Evolutionary conservation across 805 yeast species (phyloP), one percentile per base, ranked within the genome.

Genomic region (Tetrapisispora fleetii): DNA sequence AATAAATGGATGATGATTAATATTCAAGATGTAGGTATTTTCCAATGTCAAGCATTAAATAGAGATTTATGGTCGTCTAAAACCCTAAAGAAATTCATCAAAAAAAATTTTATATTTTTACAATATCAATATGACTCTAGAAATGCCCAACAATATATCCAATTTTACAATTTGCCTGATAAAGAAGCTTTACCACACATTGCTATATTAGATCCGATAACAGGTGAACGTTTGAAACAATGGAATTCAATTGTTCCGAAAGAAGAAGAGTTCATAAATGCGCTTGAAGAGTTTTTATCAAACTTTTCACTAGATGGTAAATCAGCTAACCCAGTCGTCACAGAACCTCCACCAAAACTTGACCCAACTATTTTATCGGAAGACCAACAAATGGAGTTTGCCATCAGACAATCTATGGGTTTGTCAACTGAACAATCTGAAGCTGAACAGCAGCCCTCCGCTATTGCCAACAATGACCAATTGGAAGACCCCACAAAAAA

Each of bases 131-230:
- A 74, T 45, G 95, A 85, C 58, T 81, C 93, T 1, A 77, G 78
- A 8, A 81, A 78, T 51, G 98, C 96, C 1, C 72, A 73, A 52
- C 76, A 74, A 51, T 93, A 87, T 62, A 58, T 74, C 18, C 81
- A 83, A 52, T 83, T 85, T 58, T 90, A 93, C 63, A 82, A 83
- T 3, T 74, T 85, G 42, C 67, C 72, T 1, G 77, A 75, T 35
- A 52, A 51, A 30, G 63, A 62, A 35, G 58, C 57, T 21, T 83
- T 70, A 62, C 99, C 99, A 1, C 97, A 93, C 63, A 81, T 93
- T 39, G 85, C 96, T 1, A 85, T 93, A 37, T 63, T 93, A 45
- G 99, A 93, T 60, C 97, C 99, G 2, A 79, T 90, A 63, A 93
- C 99, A 0, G 98, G 98, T 21, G 99, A 93, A 66, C 74, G 95